Conservation (phyloP, 345 rosid genomes). For the Aurinia saxatilis region DNA sequence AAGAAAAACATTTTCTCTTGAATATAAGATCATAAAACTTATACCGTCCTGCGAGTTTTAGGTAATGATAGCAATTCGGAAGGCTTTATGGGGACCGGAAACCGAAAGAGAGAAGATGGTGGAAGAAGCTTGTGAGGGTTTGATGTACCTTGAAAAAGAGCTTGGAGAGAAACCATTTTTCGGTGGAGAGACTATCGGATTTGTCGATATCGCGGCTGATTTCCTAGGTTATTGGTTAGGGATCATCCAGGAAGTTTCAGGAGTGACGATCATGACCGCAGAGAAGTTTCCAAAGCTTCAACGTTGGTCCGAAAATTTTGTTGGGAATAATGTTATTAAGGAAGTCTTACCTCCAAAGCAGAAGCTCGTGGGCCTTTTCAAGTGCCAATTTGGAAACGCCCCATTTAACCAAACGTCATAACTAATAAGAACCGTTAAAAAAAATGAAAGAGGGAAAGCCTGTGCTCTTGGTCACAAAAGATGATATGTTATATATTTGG, state of each 20-base stretch:
- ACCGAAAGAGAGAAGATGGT: constrained; percentile 26
- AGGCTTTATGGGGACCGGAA: constrained; percentile 25
- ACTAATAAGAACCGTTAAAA: no score
- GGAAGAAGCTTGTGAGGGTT: constrained; percentile 35
- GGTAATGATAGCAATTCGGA: constrained; percentile 32
- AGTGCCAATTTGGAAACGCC: constrained; percentile 18
- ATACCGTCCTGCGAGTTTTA: not conserved
- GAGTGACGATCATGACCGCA: constrained; percentile 34
- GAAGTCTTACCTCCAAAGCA: constrained; percentile 41
- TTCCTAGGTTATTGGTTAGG: constrained; percentile 37
- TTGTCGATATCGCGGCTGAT: constrained; percentile 48
- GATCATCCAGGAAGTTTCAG: constrained; percentile 32
- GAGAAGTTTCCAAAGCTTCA: constrained; percentile 40
- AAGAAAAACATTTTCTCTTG: no score
- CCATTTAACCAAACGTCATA: not conserved
- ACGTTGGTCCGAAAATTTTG: constrained; percentile 36
- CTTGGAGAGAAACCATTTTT: constrained; percentile 45
- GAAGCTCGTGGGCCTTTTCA: constrained; percentile 21
- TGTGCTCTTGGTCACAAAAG: no score
- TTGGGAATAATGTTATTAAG: constrained; percentile 21
- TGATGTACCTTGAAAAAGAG: constrained; percentile 43
- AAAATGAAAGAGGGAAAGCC: no score
- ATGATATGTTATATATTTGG: no score
- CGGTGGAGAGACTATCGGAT: constrained; percentile 54
- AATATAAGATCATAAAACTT: not conserved